Conservation (phyloP, 2,329 filamentous ascomycete genomes). For the Ceratocystis variospora region DNA sequence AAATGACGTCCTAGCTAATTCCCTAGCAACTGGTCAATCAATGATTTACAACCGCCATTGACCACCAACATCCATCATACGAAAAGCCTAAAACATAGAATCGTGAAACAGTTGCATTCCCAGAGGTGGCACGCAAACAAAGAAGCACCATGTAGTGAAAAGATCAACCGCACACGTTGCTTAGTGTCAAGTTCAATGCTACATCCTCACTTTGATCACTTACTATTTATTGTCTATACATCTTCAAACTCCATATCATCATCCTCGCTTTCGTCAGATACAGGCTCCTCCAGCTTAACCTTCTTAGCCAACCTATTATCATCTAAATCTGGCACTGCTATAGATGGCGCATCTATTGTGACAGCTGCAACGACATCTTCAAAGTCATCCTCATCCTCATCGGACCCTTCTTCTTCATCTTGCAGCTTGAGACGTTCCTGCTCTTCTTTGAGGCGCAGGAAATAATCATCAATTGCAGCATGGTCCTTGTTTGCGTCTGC, state of each 20-base stretch:
- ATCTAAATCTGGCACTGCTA: slow-evolving; percentile 14
- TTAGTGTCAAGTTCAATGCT: too few species aligned
- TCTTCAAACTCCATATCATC: slow-evolving; percentile 46
- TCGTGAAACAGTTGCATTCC: background rate
- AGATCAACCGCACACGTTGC: too few species aligned
- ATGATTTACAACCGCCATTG: too few species aligned
- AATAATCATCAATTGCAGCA: slow-evolving; percentile 51
- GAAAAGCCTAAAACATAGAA: background rate
- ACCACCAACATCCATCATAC: too few species aligned
- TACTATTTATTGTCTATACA: slow-evolving; percentile 27
- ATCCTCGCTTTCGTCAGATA: slow-evolving; percentile 31
- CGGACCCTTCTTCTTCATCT: slow-evolving; percentile 22
- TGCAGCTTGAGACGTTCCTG: slow-evolving; percentile 31
- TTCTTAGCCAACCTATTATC: slow-evolving; percentile 36
- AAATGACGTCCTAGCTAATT: too few species aligned
- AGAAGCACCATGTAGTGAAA: background rate
- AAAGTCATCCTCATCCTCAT: slow-evolving; percentile 30
- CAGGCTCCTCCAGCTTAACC: slow-evolving; percentile 42
- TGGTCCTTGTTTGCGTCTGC: slow-evolving; percentile 38
- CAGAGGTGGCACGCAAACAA: background rate
- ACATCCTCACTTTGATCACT: too few species aligned
- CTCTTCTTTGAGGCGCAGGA: slow-evolving; percentile 50
- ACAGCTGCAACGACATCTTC: slow-evolving; percentile 35
- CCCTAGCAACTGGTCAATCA: too few species aligned
- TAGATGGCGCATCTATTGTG: slow-evolving; percentile 13